Percentiles rank a stretch among this genome's conserved stretches.
Conservation (phyloP, 1,139 yeast genomes). For the Yamadazyma pseudoaaseri region DNA sequence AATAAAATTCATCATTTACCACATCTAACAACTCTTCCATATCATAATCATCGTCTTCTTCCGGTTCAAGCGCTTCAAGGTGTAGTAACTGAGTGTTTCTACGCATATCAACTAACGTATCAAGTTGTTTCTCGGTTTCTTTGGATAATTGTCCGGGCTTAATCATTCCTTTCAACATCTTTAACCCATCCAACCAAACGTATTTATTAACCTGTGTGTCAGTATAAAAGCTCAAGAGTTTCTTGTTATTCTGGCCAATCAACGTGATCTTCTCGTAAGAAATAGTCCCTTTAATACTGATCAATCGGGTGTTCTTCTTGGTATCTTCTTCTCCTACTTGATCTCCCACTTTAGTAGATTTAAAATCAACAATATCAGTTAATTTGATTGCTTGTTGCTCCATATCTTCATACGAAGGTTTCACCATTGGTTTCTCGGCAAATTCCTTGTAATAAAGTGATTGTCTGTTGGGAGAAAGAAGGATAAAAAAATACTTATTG, state of each 20-base stretch:
- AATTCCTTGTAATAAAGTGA: slow-evolving; percentile 62
- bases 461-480: slow-evolving; percentile 71
- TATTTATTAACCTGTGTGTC: slow-evolving; percentile 71
- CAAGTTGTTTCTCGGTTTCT: slow-evolving; percentile 60
- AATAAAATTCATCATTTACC: slow-evolving; percentile 23
- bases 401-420: slow-evolving; percentile 61
- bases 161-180: slow-evolving; percentile 48
- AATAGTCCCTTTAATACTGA: slow-evolving; percentile 53
- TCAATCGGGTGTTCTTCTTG: slow-evolving; percentile 36
- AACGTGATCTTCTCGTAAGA: slow-evolving; percentile 56
- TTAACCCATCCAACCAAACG: slow-evolving; percentile 80
- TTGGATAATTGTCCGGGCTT: slow-evolving; percentile 44
- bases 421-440: slow-evolving; percentile 40
- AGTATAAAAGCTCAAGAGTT: slow-evolving; percentile 58
- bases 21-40: slow-evolving; percentile 40
- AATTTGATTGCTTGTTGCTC: slow-evolving; percentile 32
- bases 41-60: slow-evolving; percentile 45
- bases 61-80: slow-evolving; percentile 40
- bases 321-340: slow-evolving; percentile 40
- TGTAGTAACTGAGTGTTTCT: slow-evolving; percentile 64
- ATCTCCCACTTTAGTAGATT: slow-evolving; percentile 43
- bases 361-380: slow-evolving; percentile 40
- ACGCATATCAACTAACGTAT: slow-evolving; percentile 57
- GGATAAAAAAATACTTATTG: slow-evolving; percentile 50
- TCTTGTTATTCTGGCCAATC: slow-evolving; percentile 39